Evolutionary conservation across 1,284 basidiomycete genomes (phyloP).

Genomic region (Rhodotorula sp.): DNA sequence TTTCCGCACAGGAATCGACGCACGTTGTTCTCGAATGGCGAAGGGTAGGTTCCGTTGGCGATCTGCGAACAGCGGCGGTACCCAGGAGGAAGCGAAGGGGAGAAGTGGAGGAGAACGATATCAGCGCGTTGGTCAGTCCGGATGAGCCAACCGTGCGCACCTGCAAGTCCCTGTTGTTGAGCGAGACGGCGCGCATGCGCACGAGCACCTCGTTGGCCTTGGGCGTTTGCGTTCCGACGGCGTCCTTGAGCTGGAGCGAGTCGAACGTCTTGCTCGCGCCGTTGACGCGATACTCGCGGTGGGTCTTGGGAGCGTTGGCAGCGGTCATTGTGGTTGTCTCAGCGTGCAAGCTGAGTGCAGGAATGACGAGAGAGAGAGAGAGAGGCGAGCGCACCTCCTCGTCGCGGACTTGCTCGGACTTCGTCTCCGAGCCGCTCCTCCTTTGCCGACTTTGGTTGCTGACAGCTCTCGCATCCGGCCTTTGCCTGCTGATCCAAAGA

Average conservation of each 20-base stretch:
- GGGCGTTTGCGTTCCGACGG: not conserved
- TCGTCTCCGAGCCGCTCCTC: no score
- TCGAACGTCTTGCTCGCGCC: not conserved
- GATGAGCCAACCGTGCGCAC: not conserved
- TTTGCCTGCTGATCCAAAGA: no score
- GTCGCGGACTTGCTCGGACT: no score
- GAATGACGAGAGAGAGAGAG: no score
- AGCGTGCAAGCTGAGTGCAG: no score
- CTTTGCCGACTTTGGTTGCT: no score
- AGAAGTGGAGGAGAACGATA: not conserved
- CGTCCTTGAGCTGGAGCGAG: not conserved
- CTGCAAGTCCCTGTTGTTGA: constrained; percentile 50
- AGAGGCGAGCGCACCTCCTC: no score
- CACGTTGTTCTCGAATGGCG: constrained; percentile 42
- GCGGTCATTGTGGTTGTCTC: not conserved
- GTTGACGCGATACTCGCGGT: not conserved
- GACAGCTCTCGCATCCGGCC: no score
- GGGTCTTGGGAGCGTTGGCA: not conserved
- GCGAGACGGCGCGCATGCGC: constrained; percentile 46
- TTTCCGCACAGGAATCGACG: no score
- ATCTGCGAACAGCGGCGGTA: constrained; percentile 41
- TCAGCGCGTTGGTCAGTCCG: not conserved
- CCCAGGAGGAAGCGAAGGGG: not conserved
- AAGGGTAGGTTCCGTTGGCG: constrained; percentile 46
- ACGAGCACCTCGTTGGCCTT: constrained; percentile 35